phyloP scores from a whole-genome alignment of 179 eudicot species.

The Sideroxylon spinosum region DNA sequence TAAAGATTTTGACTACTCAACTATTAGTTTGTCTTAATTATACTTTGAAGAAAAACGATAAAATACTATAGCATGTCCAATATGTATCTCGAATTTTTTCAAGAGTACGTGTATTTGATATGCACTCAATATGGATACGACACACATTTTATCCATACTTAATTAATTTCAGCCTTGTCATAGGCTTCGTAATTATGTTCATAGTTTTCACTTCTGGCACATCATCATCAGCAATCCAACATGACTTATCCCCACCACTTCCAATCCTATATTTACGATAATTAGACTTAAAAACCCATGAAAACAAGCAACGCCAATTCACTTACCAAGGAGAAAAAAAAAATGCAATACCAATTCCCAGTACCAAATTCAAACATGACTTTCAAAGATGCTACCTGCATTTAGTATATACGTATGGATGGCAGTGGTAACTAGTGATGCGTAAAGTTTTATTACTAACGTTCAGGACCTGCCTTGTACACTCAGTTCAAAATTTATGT shows the following conservation, averaged over 20 bases:
- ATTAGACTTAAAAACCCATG: background rate
- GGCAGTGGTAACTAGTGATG: background rate
- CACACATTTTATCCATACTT: background rate
- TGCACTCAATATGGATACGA: no score
- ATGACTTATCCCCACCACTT: background rate
- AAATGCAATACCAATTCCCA: background rate
- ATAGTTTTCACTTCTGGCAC: background rate
- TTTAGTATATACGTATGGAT: background rate
- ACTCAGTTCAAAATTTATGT: background rate
- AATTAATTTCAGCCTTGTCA: background rate
- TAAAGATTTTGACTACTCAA: no score
- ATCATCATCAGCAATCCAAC: background rate
- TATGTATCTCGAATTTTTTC: no score
- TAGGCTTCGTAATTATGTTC: slow-evolving; percentile 2
- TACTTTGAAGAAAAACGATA: no score
- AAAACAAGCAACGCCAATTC: background rate
- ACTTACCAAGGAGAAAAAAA: no score
- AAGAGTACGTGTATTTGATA: no score
- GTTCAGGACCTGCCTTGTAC: background rate
- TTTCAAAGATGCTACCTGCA: background rate
- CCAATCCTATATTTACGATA: background rate
- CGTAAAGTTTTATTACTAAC: background rate
- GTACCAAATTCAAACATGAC: background rate
- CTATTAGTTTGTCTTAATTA: background rate
- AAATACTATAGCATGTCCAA: no score